These are phyloP conservation scores for Chlorella sorokiniana DNA, from an alignment of 139 green algal species.

Conservation along the genomic window DNA sequence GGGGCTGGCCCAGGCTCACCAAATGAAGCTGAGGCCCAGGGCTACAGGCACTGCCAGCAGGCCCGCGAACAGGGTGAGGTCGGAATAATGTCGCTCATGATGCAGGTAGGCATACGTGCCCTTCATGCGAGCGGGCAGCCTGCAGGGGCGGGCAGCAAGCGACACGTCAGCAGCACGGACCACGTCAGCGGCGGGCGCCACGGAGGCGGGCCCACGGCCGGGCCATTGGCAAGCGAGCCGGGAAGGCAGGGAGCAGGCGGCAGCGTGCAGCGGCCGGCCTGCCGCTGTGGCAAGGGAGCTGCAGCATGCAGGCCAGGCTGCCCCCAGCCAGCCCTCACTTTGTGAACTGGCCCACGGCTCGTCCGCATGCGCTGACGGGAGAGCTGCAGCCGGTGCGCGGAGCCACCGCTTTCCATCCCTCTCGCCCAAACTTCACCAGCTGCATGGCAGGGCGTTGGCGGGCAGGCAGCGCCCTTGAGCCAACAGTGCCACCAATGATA, in stretches of 20 bases:
- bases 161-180: too few species aligned
- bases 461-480: too few species aligned
- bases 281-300: too few species aligned
- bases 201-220: too few species aligned
- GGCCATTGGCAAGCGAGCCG: too few species aligned
- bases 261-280: too few species aligned
- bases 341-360: constrained; percentile 15
- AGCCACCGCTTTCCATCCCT: constrained; percentile 8
- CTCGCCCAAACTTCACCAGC: constrained; percentile 31
- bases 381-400: constrained; percentile 41
- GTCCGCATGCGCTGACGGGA: constrained; percentile 32
- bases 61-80: constrained; percentile 33
- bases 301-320: too few species aligned
- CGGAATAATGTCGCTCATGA: constrained; percentile 28
- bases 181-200: too few species aligned
- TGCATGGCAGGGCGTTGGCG: too few species aligned
- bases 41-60: constrained; percentile 38
- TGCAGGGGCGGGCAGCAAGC: not conserved
- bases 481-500: too few species aligned
- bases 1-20: too few species aligned
- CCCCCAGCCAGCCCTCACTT: not conserved
- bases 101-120: constrained; percentile 10
- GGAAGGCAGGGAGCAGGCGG: too few species aligned
- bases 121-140: constrained; percentile 8
- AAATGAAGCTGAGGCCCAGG: constrained; percentile 30